Evolutionary conservation across 2,329 filamentous ascomycete genomes (phyloP), one percentile per base, ranked within the genome.

Genomic region (Septoria linicola): DNA sequence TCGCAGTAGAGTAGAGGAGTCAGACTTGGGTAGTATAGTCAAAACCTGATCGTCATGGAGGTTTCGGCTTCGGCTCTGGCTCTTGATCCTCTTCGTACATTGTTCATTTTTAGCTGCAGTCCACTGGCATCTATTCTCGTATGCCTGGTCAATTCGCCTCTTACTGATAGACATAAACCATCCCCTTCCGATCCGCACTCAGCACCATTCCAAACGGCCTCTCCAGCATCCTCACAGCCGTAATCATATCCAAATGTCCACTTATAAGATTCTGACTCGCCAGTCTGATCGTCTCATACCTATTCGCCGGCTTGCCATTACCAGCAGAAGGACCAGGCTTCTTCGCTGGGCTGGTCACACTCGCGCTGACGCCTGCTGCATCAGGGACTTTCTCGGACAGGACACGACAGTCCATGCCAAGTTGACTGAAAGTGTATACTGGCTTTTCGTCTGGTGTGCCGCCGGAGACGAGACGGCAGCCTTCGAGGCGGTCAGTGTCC

Each of bases 191-290:
- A 75, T 99, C 93, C 47, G 87, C 91, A 59, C 88, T 95, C 42
- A 97, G 78, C 27, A 91, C 87, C 89, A 97, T 96, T 3, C 87
- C 87, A 69, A 95, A 96, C 19, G 93, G 93, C 58, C 82, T 78
- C 73, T 96, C 89, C 60, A 99, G 70, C 65, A 97, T 73, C n/a
- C 87, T 87, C 60, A 96, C 84, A 72, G 97, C 92, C 64, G 88
- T 80, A 53, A 99, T 84, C 3, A 84, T 84, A 71, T 99, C 93
- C 63, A 96, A 70, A 72, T 99, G 93, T 52, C 86, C 89, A 67
- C 84, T 87, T 51, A 97, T 73, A 60, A 99, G 70, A 70, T 89
- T 83, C 68, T 95, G 89, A 68, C 96, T 91, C 72, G 95, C 88
- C 59, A 95, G 85, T 55, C 87, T 75, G 55, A 87, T 91, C 57